Percentiles rank a stretch among this genome's conserved stretches.
Evolutionary conservation across 139 green algal genomes (phyloP).

Genomic region (Volvox reticuliferus): DNA sequence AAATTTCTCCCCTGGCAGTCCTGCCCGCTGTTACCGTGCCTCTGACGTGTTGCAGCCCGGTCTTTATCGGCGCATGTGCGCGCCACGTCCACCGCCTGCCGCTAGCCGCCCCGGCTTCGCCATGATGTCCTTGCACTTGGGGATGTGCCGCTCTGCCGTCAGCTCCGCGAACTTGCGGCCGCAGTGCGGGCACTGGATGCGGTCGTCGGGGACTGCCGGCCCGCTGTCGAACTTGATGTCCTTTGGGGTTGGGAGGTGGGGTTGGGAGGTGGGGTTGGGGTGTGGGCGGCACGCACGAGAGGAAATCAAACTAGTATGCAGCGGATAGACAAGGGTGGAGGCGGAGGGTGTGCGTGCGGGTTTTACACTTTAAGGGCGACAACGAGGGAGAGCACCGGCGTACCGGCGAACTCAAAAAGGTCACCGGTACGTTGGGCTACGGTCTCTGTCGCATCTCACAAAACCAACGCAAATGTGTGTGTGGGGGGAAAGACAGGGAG

Average conservation of each 20-base stretch:
- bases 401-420: too few species aligned
- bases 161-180: slow-evolving; percentile 76
- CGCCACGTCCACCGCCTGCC: neutral
- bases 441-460: too few species aligned
- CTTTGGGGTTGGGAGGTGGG: neutral
- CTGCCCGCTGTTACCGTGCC: too few species aligned
- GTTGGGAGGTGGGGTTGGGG: neutral
- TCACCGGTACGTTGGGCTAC: too few species aligned
- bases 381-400: too few species aligned
- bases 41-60: neutral
- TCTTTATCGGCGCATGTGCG: slow-evolving; percentile 28
- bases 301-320: too few species aligned
- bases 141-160: slow-evolving; percentile 80
- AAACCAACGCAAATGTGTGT: too few species aligned
- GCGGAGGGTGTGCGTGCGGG: neutral
- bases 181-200: slow-evolving; percentile 78
- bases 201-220: slow-evolving; percentile 23
- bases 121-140: slow-evolving; percentile 76
- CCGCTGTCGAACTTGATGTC: slow-evolving; percentile 28
- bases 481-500: too few species aligned
- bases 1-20: too few species aligned
- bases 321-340: neutral
- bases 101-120: slow-evolving; percentile 59
- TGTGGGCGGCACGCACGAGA: neutral
- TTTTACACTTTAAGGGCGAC: neutral